phyloP scores from a whole-genome alignment of 1,284 basidiomycete genomes.

The Cryptococcus hybrid region DNA sequence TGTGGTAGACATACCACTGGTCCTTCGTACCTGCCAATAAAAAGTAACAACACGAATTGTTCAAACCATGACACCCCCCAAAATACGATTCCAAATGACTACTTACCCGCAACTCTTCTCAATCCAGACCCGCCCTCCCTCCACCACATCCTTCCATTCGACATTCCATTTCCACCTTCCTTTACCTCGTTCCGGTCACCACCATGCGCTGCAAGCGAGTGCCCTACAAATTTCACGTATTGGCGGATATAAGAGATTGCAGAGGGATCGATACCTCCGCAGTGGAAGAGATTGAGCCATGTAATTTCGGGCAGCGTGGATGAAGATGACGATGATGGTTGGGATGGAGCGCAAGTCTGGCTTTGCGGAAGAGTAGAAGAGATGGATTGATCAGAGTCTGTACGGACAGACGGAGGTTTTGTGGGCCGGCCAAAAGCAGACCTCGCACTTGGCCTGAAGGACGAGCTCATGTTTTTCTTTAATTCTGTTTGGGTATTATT shows the following conservation, averaged over 20 bases:
- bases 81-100: no score
- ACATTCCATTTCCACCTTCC: constrained; percentile 31
- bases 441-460: background rate
- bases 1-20: constrained; percentile 15
- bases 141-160: constrained; percentile 13
- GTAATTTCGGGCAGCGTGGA: constrained; percentile 16
- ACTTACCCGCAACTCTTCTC: constrained; percentile 10
- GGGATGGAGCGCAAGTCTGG: background rate
- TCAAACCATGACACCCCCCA: no score
- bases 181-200: constrained; percentile 27
- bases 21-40: constrained; percentile 9
- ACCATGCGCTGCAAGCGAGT: constrained; percentile 3
- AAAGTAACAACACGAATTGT: background rate
- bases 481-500: no score
- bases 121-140: constrained; percentile 8
- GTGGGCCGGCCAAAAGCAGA: background rate
- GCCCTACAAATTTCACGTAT: constrained; percentile 25
- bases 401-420: background rate
- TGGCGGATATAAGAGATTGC: constrained; percentile 13
- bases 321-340: background rate
- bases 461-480: background rate
- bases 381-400: background rate
- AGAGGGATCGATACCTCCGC: constrained; percentile 25
- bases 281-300: constrained; percentile 40
- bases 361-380: background rate